Conservation (phyloP, 116 monocot species). For the Iris pallida region DNA sequence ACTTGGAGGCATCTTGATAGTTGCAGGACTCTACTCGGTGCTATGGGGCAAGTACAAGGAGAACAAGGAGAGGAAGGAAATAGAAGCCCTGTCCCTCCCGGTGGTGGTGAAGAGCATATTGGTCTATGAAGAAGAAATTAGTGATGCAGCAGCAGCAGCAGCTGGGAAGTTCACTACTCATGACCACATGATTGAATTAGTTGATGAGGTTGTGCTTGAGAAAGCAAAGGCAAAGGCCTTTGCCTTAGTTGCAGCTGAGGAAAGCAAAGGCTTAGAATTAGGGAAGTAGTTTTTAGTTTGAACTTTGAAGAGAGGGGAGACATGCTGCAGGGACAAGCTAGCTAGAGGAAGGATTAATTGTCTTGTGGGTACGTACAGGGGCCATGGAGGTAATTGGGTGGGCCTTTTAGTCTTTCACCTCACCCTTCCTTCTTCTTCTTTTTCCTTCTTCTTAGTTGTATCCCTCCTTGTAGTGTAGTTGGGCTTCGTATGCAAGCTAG, state of each 20-base stretch:
- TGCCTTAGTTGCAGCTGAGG: not conserved
- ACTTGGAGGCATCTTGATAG: slow-evolving; percentile 53
- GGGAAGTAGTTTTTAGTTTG: not conserved
- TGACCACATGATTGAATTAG: too few species aligned
- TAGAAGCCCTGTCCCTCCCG: slow-evolving; percentile 31
- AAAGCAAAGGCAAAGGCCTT: slow-evolving; percentile 28
- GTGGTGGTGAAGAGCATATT: slow-evolving; percentile 30
- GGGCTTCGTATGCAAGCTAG: not conserved
- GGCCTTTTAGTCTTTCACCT: not conserved
- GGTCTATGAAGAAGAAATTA: too few species aligned
- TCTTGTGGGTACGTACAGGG: not conserved
- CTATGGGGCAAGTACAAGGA: slow-evolving; percentile 76
- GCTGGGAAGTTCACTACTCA: too few species aligned
- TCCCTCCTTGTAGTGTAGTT: not conserved
- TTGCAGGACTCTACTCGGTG: slow-evolving; percentile 62
- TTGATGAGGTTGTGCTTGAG: slow-evolving; percentile 18
- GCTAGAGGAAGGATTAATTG: not conserved
- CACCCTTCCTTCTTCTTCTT: not conserved
- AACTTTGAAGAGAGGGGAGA: not conserved
- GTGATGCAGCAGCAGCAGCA: too few species aligned
- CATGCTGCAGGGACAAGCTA: too few species aligned
- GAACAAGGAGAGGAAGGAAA: slow-evolving; percentile 41
- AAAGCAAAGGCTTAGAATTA: not conserved
- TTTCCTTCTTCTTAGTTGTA: not conserved
- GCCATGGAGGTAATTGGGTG: not conserved